A percentile compares a stretch with the other conserved stretches of the same genome.
phyloP scores from a whole-genome alignment of 495 filamentous ascomycete genomes.

The Daldinia vernicosa region DNA sequence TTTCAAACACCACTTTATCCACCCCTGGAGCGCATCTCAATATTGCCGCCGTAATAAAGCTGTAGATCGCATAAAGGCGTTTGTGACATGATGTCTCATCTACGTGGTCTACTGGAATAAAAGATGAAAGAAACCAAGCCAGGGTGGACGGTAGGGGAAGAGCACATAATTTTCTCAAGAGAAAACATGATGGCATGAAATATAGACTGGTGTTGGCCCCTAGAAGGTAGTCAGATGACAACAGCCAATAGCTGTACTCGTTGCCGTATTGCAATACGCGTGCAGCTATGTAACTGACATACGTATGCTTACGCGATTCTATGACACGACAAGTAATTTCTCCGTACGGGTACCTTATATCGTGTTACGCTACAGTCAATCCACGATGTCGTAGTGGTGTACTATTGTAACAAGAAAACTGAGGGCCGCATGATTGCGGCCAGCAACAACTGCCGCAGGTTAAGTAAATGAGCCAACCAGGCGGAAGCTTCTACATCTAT shows the following conservation, averaged over 20 bases:
- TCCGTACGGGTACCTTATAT: constrained; percentile 40
- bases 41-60: neutral
- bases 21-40: neutral
- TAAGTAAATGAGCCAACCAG: constrained; percentile 39
- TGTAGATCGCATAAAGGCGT: no score
- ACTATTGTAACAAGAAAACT: constrained; percentile 15
- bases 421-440: constrained; percentile 32
- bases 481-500: constrained; percentile 29
- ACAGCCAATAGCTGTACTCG: constrained; percentile 24
- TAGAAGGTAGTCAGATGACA: constrained; percentile 32
- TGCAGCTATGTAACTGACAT: constrained; percentile 12
- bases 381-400: constrained; percentile 21
- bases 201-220: neutral
- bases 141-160: neutral
- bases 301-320: constrained; percentile 6
- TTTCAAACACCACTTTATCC: neutral
- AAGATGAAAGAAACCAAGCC: neutral
- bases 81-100: neutral
- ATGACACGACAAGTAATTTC: constrained; percentile 14
- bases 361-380: constrained; percentile 23
- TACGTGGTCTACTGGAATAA: neutral
- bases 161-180: neutral
- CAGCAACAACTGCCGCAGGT: constrained; percentile 37
- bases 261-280: constrained; percentile 23
- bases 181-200: constrained; percentile 2